Base-by-base conservation (phyloP, 805 yeast species). In the Candida vartiovaarae region DNA sequence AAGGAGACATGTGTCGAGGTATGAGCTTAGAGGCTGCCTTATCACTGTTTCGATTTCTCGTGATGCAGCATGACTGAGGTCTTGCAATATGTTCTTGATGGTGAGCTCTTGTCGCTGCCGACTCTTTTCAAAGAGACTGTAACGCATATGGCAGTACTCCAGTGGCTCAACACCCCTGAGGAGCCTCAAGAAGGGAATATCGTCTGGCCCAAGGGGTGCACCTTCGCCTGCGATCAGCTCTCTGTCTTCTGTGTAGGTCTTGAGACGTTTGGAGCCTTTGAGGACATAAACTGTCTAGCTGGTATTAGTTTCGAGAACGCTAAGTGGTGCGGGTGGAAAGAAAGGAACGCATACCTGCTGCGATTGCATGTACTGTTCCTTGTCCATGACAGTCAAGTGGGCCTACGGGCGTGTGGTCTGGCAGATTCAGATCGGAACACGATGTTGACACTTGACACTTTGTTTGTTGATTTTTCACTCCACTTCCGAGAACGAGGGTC, bases 231-330 rank as follows among this genome's bases (percentile, higher is more conserved):
- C 43, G 39, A 4, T 26, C 20, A 25, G 20, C 35, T 32, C 34
- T 11, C 24, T 23, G 5, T 35, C 35, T 35, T 41, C 39, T 50
- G 33, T 39, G 48, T 5, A 42, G 30, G 27, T 48, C 54, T n/a
- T 25, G 20, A 15, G 20, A 15, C 20, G 20, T 15, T 15, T 15
- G 1, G 20, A 15, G 20, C 47, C 39, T 34, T 44, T 38, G 4
- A 57, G 32, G 23, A 45, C 45, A 35, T 55, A 57, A 8, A 52
- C 50, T 3, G 59, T 55, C 59, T 50, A 8, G 20, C 20, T 15
- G 20, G 20, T 15, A 15, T 15, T 15, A 15, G 20, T 15, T 15
- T 15, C 20, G 20, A 15, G 20, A 15, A 15, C 20, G 20, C 20
- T 15, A 15, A 15, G 20, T 15, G 20, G 20, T 15, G 20, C 20